A percentile compares a stretch with the other conserved stretches of the same genome.
Conservation (phyloP, 1,139 yeast species). For the Scheffersomyces segobiensis region DNA sequence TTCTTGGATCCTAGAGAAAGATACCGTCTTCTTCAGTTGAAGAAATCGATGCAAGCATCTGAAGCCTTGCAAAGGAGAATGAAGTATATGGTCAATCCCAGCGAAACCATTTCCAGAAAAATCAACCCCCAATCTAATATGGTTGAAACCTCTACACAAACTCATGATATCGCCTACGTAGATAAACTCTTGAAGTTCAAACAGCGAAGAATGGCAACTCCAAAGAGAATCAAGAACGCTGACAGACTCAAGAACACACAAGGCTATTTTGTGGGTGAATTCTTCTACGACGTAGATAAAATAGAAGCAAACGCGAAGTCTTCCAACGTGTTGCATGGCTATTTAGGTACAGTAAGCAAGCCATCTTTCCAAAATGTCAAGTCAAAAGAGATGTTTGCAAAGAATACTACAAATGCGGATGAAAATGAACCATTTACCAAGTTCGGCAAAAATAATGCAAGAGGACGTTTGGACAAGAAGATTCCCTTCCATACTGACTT, state of each 20-base stretch:
- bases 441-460: constrained; percentile 7
- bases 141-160: constrained; percentile 47
- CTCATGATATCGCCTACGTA: constrained; percentile 34
- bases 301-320: constrained; percentile 7
- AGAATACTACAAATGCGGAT: constrained; percentile 9
- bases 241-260: constrained; percentile 19
- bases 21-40: constrained; percentile 42
- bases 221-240: constrained; percentile 5
- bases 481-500: neutral
- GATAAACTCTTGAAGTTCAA: constrained; percentile 13
- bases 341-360: constrained; percentile 30
- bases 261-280: constrained; percentile 37
- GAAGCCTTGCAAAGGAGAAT: constrained; percentile 32
- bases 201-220: constrained; percentile 7
- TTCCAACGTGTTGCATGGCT: constrained; percentile 25
- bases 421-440: constrained; percentile 16
- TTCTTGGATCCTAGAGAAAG: constrained; percentile 48
- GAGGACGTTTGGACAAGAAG: neutral
- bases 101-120: constrained; percentile 32
- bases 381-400: constrained; percentile 3
- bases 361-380: constrained; percentile 23
- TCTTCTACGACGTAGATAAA: constrained; percentile 34
- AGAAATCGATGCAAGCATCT: constrained; percentile 38
- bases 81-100: constrained; percentile 43
- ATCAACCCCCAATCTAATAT: constrained; percentile 12